Evolutionary conservation across 805 yeast genomes (phyloP).

Genomic region (Lachancea nothofagi): DNA sequence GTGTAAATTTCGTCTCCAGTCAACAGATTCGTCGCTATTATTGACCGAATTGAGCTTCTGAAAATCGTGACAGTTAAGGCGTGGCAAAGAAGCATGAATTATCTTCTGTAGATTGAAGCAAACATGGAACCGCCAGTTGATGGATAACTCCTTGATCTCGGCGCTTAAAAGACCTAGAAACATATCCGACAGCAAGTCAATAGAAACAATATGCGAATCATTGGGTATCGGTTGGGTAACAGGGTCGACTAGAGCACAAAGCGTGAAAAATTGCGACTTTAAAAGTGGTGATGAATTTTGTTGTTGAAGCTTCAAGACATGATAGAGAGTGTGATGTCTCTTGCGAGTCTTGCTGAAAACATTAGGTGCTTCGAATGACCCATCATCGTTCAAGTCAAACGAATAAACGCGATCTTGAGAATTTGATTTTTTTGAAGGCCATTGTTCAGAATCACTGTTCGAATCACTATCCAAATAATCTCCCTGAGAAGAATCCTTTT

Average conservation of each 20-base stretch:
- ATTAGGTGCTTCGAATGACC: constrained; percentile 18
- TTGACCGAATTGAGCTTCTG: constrained; percentile 20
- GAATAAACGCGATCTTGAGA: constrained; percentile 17
- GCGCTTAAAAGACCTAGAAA: constrained; percentile 40
- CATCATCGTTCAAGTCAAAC: constrained; percentile 21
- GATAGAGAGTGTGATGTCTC: constrained; percentile 24
- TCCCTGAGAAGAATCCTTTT: not conserved
- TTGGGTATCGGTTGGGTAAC: constrained; percentile 63
- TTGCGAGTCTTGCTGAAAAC: constrained; percentile 19
- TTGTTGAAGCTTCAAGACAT: constrained; percentile 16
- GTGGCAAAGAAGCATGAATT: constrained; percentile 18
- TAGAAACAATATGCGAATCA: constrained; percentile 47
- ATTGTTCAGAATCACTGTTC: constrained; percentile 5
- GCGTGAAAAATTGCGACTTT: constrained; percentile 20
- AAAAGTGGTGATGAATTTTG: constrained; percentile 19
- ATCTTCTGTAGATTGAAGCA: constrained; percentile 30
- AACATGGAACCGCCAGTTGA: constrained; percentile 23
- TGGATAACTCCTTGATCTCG: constrained; percentile 15
- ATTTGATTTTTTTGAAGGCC: constrained; percentile 5
- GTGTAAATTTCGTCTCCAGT: constrained; percentile 33
- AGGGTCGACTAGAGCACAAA: constrained; percentile 50
- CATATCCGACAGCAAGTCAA: constrained; percentile 50
- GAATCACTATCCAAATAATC: constrained; percentile 5
- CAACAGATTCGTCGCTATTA: constrained; percentile 18
- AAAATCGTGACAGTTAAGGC: constrained; percentile 27